A percentile compares a stretch with the other conserved stretches of the same genome.
These are phyloP conservation scores for Simmondsia chinensis DNA, from an alignment of 148 eudicot species.

Conservation along the genomic window DNA sequence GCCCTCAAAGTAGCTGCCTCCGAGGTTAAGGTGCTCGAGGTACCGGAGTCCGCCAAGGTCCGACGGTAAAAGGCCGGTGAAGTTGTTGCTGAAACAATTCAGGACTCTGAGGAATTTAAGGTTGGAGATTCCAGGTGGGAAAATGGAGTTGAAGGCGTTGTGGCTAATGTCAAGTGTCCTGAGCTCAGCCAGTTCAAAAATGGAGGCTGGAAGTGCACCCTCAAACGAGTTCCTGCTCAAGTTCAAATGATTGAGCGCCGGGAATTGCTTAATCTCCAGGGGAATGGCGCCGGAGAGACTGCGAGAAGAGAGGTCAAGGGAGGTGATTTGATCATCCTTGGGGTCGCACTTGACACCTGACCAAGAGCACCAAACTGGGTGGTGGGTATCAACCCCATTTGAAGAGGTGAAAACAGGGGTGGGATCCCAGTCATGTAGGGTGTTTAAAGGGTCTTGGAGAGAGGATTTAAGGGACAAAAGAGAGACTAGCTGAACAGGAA, in stretches of 20 bases:
- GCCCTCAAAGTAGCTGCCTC: slow-evolving; percentile 82
- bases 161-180: slow-evolving; percentile 60
- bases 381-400: slow-evolving; percentile 8
- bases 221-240: slow-evolving; percentile 48
- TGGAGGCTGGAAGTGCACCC: slow-evolving; percentile 33
- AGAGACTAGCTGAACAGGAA: slow-evolving; percentile 35
- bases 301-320: slow-evolving; percentile 54
- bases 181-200: slow-evolving; percentile 48
- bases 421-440: slow-evolving; percentile 57
- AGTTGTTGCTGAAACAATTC: slow-evolving; percentile 71
- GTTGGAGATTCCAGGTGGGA: slow-evolving; percentile 55
- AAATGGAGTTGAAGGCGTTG: slow-evolving; percentile 53
- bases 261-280: slow-evolving; percentile 28
- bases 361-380: slow-evolving; percentile 71
- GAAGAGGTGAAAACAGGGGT: slow-evolving; percentile 13
- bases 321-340: slow-evolving; percentile 18
- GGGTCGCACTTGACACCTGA: slow-evolving; percentile 58
- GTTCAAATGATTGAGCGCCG: slow-evolving; percentile 41
- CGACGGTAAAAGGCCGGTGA: slow-evolving; percentile 54
- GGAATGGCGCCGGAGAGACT: slow-evolving; percentile 67
- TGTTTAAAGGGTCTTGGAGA: slow-evolving; percentile 51
- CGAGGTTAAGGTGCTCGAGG: slow-evolving; percentile 68
- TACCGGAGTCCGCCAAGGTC: slow-evolving; percentile 29
- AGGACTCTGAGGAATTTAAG: slow-evolving; percentile 36
- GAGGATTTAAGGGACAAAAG: slow-evolving; percentile 64